A percentile compares a stretch with the other conserved stretches of the same genome.
phyloP scores from a whole-genome alignment of 306 rosid genomes.

The Leucaena leucocephala region DNA sequence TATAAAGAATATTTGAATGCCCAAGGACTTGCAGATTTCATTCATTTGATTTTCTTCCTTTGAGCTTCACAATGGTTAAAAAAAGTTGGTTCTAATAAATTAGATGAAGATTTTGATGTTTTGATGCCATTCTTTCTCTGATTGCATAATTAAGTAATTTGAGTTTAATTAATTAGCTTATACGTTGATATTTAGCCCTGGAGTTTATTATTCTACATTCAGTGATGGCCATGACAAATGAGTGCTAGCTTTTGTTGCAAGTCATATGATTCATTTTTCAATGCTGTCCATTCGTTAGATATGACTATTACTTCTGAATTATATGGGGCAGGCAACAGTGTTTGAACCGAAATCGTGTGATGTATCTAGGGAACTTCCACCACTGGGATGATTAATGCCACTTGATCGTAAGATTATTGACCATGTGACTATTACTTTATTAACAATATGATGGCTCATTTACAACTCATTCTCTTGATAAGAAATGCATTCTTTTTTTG shows the following conservation, averaged over 20 bases:
- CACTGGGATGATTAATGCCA: no score
- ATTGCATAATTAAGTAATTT: neutral
- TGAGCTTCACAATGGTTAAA: neutral
- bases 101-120: neutral
- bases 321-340: no score
- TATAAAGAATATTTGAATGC: conserved; percentile 37
- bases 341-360: no score
- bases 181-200: neutral
- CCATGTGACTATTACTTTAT: no score
- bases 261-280: no score
- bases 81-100: neutral
- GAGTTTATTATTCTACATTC: neutral
- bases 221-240: neutral
- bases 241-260: neutral
- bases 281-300: no score
- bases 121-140: neutral
- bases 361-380: no score
- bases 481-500: neutral
- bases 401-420: no score
- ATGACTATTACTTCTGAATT: no score
- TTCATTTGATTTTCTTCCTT: conserved; percentile 17
- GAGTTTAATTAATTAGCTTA: neutral
- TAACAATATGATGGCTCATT: no score
- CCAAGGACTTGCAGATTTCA: conserved; percentile 11
- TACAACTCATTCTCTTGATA: neutral